Base-by-base conservation (phyloP, 768 basidiomycete species). In the Russula lepida region DNA sequence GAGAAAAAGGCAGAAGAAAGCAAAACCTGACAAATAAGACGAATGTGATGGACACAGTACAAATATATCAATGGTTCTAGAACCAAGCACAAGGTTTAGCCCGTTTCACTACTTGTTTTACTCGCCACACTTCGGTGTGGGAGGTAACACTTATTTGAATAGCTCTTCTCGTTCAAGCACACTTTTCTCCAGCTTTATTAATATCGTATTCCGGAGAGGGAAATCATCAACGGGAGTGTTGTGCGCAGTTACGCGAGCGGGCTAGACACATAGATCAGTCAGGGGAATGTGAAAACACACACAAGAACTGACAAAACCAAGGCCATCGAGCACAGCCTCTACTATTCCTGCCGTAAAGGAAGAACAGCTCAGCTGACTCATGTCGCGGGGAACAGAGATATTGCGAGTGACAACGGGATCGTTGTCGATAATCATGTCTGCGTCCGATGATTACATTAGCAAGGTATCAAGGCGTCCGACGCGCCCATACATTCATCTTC, bases 401-500 rank as follows among this genome's bases (percentile, higher is more conserved):
- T 92, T 81, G 60, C 92, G 85, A 64, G 97, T 95, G 65, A 98
- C 79, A 23, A 87, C 82, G 12, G 97, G 95, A 70, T 95, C 90
- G 72, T 99, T 98, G 78, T 98, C 89, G 62, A 95, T 89, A 65
- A 99, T 89, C 97, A 98, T 98, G 74, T 98, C 93, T 95, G 66
- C 33, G 32, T 52, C 23, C 25, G 33, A 21, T 25, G 53, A 46
- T 49, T 48, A 66, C 43, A 35, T 50, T 33, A 59, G 54, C 21
- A n/a, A 60, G 63, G 37, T 61, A 59, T 48, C 28, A 7, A 27
- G 27, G 49, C 13, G 48, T 47, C 48, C 54, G 46, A 30, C 32
- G 13, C 25, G 13, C 75, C 86, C 86, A 56, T 64, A 86, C 93
- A 99, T 79, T 99, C 97, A 70, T 98, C 95, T 21, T 90, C 86